These are phyloP conservation scores for Salvia sclarea DNA, from an alignment of 305 asterid genomes.

Conservation along the genomic window DNA sequence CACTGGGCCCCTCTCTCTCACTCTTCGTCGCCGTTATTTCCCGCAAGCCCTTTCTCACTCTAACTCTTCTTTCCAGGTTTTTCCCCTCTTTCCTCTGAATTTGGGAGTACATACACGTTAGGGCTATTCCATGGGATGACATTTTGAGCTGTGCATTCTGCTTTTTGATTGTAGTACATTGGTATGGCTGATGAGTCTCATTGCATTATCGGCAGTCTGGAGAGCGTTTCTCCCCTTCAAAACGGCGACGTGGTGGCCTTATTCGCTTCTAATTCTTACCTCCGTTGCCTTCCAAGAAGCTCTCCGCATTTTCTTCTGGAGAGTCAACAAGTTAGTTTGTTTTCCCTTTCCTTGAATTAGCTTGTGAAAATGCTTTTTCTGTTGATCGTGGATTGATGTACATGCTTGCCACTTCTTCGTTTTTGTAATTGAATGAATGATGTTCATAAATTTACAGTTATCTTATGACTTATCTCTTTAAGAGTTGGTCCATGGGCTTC, in stretches of 20 bases:
- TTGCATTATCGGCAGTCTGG: conserved; percentile 79
- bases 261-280: conserved; percentile 53
- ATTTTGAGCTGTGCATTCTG: conserved; percentile 14
- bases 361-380: neutral
- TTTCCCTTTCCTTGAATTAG: neutral
- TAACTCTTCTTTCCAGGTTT: conserved; percentile 84
- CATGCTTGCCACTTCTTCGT: neutral
- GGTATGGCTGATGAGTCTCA: conserved; percentile 88
- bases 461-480: neutral
- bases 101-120: neutral
- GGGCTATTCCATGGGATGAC: conserved; percentile 13
- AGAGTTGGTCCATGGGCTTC: neutral
- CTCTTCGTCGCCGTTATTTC: conserved; percentile 75
- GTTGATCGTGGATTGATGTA: neutral
- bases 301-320: conserved; percentile 77
- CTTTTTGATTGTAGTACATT: conserved; percentile 57
- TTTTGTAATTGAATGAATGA: neutral
- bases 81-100: neutral
- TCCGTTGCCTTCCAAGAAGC: conserved; percentile 85
- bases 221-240: conserved; percentile 81
- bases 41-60: conserved; percentile 78
- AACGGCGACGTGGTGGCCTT: conserved; percentile 61
- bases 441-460: neutral
- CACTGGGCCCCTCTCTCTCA: conserved; percentile 86
- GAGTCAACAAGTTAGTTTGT: conserved; percentile 59